A percentile compares a stretch with the other conserved stretches of the same genome.
phyloP scores from a whole-genome alignment of 352 stramenopile genomes.

The Thalassiosira tumida region DNA sequence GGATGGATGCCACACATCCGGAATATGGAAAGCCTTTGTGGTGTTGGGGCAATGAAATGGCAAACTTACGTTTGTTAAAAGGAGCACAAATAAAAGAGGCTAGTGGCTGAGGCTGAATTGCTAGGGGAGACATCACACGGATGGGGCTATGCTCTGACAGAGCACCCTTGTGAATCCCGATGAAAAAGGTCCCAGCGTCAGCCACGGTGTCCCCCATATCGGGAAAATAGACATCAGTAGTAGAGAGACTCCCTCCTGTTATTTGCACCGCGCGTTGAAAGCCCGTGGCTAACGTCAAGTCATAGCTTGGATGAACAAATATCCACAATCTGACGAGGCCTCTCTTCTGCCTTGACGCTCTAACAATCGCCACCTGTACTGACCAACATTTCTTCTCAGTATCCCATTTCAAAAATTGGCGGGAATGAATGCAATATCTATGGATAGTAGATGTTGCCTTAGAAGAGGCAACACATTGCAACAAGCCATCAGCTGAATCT shows the following conservation, averaged over 20 bases:
- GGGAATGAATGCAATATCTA: slow-evolving; percentile 68
- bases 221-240: slow-evolving; percentile 15
- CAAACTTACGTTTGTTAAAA: slow-evolving; percentile 7
- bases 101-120: neutral
- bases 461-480: neutral
- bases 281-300: neutral
- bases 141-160: neutral
- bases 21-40: neutral
- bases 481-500: neutral
- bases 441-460: neutral
- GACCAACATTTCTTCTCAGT: slow-evolving; percentile 14
- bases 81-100: neutral
- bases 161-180: neutral
- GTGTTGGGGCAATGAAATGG: neutral
- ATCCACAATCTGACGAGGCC: neutral
- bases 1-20: neutral
- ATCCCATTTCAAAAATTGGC: neutral
- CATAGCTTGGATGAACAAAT: neutral
- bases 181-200: neutral
- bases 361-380: slow-evolving; percentile 25
- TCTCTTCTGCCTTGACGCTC: neutral
- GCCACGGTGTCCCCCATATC: slow-evolving; percentile 5
- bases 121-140: neutral
- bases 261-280: neutral
- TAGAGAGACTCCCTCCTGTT: slow-evolving; percentile 1